Percentiles rank a stretch among this genome's conserved stretches.
phyloP scores from a whole-genome alignment of 192 early-diverging fungal genomes.

The Backusella tuberculispora region DNA sequence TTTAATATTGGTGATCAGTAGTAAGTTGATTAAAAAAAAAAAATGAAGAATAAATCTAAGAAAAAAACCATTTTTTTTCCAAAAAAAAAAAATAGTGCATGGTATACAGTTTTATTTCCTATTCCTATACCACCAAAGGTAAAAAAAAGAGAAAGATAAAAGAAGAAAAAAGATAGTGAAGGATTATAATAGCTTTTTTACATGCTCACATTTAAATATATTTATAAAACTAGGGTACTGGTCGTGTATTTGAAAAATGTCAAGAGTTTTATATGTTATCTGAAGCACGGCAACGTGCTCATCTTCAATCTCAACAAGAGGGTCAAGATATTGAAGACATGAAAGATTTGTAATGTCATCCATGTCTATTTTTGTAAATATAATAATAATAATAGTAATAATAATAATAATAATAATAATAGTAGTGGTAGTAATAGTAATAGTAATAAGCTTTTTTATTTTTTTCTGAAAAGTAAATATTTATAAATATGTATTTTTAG shows the following conservation, averaged over 20 bases:
- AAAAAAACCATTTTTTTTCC: neutral
- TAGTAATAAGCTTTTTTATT: neutral
- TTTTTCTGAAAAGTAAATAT: neutral
- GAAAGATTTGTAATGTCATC: conserved; percentile 28
- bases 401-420: neutral
- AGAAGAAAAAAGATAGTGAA: no score
- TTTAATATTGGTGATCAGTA: conserved; percentile 57
- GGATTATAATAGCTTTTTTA: neutral
- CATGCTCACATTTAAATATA: neutral
- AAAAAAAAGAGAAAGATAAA: neutral
- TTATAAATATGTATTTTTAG: neutral
- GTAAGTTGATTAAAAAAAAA: conserved; percentile 34
- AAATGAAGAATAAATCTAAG: neutral
- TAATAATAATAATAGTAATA: neutral
- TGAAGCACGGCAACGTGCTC: conserved; percentile 18
- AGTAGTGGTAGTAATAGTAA: neutral
- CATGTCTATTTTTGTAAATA: neutral
- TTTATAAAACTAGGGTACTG: conserved; percentile 19
- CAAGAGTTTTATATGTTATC: conserved; percentile 37
- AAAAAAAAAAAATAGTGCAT: conserved; percentile 41
- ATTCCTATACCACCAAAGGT: conserved; percentile 51
- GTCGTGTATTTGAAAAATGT: conserved; percentile 36
- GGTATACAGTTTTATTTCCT: conserved; percentile 56
- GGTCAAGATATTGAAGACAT: conserved; percentile 35
- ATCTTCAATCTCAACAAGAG: conserved; percentile 24